Conservation (phyloP, 257 asterid species). For the Cruciata laevipes region DNA sequence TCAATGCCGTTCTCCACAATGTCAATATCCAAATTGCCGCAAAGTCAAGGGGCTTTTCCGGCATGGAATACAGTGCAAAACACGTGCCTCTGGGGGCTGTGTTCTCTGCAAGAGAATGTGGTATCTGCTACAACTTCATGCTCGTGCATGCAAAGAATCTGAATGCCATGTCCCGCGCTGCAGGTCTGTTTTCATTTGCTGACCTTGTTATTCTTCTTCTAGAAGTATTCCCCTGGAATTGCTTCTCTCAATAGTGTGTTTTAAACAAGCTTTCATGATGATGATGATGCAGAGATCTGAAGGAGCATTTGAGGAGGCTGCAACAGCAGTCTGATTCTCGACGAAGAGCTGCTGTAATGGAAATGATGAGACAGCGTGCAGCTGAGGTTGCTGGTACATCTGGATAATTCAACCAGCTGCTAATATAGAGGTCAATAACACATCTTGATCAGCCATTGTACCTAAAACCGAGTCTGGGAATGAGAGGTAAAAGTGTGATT, state of each 20-base stretch:
- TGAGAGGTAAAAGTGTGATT: conserved; percentile 7
- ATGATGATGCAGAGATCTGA: conserved; percentile 58
- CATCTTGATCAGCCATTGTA: conserved; percentile 18
- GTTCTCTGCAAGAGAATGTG: conserved; percentile 92
- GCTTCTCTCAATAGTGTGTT: background rate
- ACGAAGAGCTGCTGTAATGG: conserved; percentile 91
- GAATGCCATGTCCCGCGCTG: conserved; percentile 93
- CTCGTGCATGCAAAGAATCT: conserved; percentile 94
- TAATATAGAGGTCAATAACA: conserved; percentile 11
- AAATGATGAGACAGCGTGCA: conserved; percentile 96
- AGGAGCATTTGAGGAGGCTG: conserved; percentile 62
- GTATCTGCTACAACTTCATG: conserved; percentile 96
- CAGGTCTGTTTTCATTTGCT: conserved; percentile 49
- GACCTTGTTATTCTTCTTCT: background rate
- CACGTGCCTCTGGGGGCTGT: conserved; percentile 94
- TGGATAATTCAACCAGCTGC: conserved; percentile 21
- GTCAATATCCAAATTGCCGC: conserved; percentile 87
- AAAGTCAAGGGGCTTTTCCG: conserved; percentile 98
- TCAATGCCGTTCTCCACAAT: conserved; percentile 68
- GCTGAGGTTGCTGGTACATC: conserved; percentile 78
- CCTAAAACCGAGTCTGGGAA: conserved; percentile 8
- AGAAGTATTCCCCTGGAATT: background rate
- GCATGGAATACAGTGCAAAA: conserved; percentile 78
- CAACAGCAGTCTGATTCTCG: conserved; percentile 94
- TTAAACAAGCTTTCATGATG: background rate